Evolutionary conservation across 805 yeast genomes (phyloP), one percentile per base, ranked within the genome.

Genomic region (Tetrapisispora pingtungensis): DNA sequence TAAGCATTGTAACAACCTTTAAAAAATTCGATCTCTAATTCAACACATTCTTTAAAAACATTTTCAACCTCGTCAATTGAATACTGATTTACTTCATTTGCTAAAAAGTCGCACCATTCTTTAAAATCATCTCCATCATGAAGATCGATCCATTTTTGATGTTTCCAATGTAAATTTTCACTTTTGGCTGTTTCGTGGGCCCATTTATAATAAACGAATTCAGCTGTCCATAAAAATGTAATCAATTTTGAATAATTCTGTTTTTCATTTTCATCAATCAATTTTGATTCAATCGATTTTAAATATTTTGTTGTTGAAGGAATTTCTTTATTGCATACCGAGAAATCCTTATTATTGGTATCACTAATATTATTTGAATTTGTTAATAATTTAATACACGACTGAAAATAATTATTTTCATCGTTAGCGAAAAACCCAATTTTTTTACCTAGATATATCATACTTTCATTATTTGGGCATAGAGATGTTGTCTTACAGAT

Each of bases 181-280:
- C 59, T 46, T 28, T 53, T 56, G 18, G 64, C 61, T 31, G 65
- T 60, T 46, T 63, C 52, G 28, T 70, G 66, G 1, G 78, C 78
- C 81, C 80, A 76, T 20, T 69, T 70, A 36, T 72, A 61, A 51
- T 75, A 76, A 1, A 73, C 73, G 35, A 66, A 64, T 49, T 75
- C 81, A 70, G 74, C 71, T 18, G 67, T 64, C 58, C 68, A 75
- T 35, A 66, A 45, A 31, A 64, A 64, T 1, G 77, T 72, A 33
- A 74, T 61, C 20, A 72, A 42, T 49, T 72, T 70, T 3, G 65
- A 61, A 47, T 74, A 75, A 30, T 33, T 33, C 18, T 28, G 30
- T 7, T n/a, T 12, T 10, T 28, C 10, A 3, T 12, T 14, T 7
- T n/a, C 24, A 30, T 35, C 40, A 13, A 22, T 20, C 7, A 41